Percentiles rank a stretch among this genome's conserved stretches.
Conservation (phyloP, 1,284 basidiomycete genomes). For the Pascua sp. region DNA sequence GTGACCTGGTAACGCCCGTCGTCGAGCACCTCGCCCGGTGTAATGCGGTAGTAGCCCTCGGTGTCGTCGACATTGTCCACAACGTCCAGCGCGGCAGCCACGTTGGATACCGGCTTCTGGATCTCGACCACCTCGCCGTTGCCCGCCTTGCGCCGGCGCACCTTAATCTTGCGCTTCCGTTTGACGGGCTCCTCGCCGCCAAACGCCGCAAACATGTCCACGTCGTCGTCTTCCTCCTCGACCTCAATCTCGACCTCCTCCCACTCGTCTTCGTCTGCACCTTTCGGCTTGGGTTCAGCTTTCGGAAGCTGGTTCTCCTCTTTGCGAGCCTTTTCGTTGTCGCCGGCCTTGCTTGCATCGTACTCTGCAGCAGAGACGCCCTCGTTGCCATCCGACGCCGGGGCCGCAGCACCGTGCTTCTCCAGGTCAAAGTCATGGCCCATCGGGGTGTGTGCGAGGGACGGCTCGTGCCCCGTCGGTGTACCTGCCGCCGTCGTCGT, state of each 20-base stretch:
- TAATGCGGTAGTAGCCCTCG: conserved; percentile 94
- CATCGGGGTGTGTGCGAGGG: conserved; percentile 33
- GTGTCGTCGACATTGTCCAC: conserved; percentile 58
- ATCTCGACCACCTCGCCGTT: conserved; percentile 69
- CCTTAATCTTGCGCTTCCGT: conserved; percentile 53
- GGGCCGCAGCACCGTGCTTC: conserved; percentile 23
- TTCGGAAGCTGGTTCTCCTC: neutral
- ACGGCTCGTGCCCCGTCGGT: conserved; percentile 27
- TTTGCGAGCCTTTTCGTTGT: conserved; percentile 27
- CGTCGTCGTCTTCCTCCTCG: conserved; percentile 63
- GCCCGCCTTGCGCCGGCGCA: conserved; percentile 53
- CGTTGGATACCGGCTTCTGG: conserved; percentile 61
- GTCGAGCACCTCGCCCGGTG: conserved; percentile 91
- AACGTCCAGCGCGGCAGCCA: conserved; percentile 29
- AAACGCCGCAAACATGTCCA: conserved; percentile 84
- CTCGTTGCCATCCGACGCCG: conserved; percentile 9
- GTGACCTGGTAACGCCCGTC: conserved; percentile 91
- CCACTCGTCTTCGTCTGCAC: conserved; percentile 36
- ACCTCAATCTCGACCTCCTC: conserved; percentile 61
- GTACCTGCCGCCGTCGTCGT: conserved; percentile 23
- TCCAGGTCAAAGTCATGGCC: conserved; percentile 43
- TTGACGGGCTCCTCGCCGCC: conserved; percentile 56
- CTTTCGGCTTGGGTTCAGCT: conserved; percentile 1
- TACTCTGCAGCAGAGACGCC: conserved; percentile 80
- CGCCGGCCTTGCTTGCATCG: conserved; percentile 69